phyloP scores from a whole-genome alignment of 805 yeast species.

The Nakazawaea ishiwadae region DNA sequence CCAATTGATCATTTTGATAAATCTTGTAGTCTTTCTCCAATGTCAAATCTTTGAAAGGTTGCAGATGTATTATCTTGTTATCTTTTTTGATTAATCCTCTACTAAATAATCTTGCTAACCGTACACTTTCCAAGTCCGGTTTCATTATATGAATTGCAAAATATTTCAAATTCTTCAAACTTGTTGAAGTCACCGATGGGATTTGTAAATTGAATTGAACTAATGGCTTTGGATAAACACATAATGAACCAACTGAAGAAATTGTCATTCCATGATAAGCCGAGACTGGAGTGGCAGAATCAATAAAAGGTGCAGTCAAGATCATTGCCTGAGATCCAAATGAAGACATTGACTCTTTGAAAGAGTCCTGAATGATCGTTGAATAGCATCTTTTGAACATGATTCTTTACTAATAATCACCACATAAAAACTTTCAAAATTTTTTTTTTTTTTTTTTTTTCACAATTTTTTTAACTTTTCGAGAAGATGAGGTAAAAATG shows the following conservation, averaged over 20 bases:
- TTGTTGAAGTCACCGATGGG: conserved; percentile 76
- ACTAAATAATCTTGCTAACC: conserved; percentile 62
- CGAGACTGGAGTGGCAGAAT: conserved; percentile 15
- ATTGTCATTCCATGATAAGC: conserved; percentile 71
- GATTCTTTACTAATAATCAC: too few species aligned
- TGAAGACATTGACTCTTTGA: conserved; percentile 29
- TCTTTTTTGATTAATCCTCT: conserved; percentile 34
- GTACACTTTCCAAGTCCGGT: conserved; percentile 51
- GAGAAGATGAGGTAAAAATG: too few species aligned
- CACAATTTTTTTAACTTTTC: too few species aligned
- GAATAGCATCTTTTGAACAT: neutral
- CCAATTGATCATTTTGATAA: conserved; percentile 18
- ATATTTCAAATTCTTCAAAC: conserved; percentile 49
- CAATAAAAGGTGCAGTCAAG: conserved; percentile 42
- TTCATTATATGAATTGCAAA: conserved; percentile 76
- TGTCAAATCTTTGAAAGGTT: conserved; percentile 51
- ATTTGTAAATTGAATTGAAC: conserved; percentile 81
- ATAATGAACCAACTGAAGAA: conserved; percentile 80
- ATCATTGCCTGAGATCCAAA: conserved; percentile 47
- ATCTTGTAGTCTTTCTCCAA: conserved; percentile 33
- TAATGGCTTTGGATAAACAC: conserved; percentile 72
- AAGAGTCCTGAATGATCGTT: conserved; percentile 20
- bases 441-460: neutral
- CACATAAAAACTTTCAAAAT: neutral
- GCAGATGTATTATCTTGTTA: conserved; percentile 28